These are phyloP conservation scores for Mrakia blollopis DNA, from an alignment of 768 basidiomycete species.

Conservation along the genomic window DNA sequence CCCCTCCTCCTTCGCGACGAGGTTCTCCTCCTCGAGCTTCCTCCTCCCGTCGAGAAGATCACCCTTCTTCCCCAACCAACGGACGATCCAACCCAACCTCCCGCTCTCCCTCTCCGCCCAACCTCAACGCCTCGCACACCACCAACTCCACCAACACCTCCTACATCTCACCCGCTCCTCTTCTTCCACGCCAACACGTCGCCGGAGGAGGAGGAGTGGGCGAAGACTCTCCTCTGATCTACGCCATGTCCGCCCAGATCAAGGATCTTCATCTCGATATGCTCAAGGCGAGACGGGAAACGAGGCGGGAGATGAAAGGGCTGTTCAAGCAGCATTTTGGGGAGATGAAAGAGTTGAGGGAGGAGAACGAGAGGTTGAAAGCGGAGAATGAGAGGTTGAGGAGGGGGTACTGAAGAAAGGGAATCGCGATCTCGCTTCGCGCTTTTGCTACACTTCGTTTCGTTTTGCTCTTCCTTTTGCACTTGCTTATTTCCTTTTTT, in stretches of 20 bases:
- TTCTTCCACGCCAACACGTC: not conserved
- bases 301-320: slow-evolving; percentile 12
- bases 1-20: not conserved
- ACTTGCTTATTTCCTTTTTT: too few relatives aligned
- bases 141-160: not conserved
- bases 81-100: not conserved
- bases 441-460: too few relatives aligned
- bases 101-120: not conserved
- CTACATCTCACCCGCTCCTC: not conserved
- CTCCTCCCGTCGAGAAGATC: too few relatives aligned
- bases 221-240: slow-evolving; percentile 15
- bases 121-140: not conserved
- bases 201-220: not conserved
- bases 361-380: slow-evolving; percentile 1
- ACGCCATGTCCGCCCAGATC: slow-evolving; percentile 9
- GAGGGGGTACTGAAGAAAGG: slow-evolving; percentile 18
- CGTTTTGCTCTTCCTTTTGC: too few relatives aligned
- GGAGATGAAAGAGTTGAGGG: not conserved
- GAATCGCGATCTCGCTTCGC: too few relatives aligned
- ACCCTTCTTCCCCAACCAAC: too few relatives aligned
- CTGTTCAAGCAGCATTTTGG: slow-evolving; percentile 2
- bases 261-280: slow-evolving; percentile 10
- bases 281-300: slow-evolving; percentile 9
- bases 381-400: slow-evolving; percentile 7
- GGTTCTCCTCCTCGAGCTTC: not conserved